phyloP scores from a whole-genome alignment of 371 early-diverging fungal species.

The Haplosporangium sp. region DNA sequence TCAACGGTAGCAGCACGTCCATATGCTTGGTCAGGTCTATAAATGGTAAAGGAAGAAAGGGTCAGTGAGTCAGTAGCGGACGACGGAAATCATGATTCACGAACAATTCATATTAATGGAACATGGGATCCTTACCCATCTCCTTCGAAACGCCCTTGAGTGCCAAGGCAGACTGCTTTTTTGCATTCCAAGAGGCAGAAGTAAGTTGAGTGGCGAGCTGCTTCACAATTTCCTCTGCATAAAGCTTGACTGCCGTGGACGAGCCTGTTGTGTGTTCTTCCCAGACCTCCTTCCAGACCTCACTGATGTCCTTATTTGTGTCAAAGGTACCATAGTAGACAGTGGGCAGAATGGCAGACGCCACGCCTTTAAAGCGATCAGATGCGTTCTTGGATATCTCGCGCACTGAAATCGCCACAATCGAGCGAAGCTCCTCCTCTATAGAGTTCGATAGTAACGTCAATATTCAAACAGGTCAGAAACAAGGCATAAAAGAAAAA shows the following conservation, averaged over 20 bases:
- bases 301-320: constrained; percentile 63
- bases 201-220: constrained; percentile 67
- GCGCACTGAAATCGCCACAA: constrained; percentile 75
- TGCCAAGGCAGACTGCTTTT: constrained; percentile 80
- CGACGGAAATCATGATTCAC: neutral
- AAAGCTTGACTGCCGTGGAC: constrained; percentile 67
- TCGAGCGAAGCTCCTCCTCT: constrained; percentile 82
- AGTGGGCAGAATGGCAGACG: constrained; percentile 76
- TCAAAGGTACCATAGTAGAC: constrained; percentile 84
- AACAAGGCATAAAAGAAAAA: no score
- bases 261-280: constrained; percentile 83
- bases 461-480: no score
- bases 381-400: constrained; percentile 85
- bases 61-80: neutral
- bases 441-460: constrained; percentile 1
- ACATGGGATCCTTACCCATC: constrained; percentile 13
- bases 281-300: constrained; percentile 85
- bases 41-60: neutral
- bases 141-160: constrained; percentile 72
- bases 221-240: constrained; percentile 70
- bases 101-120: neutral
- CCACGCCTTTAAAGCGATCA: constrained; percentile 70
- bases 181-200: constrained; percentile 81
- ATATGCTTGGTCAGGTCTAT: constrained; percentile 55
- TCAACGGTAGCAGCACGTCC: constrained; percentile 66